phyloP scores from a whole-genome alignment of 2,329 filamentous ascomycete species.

The Aureobasidium subglaciale region DNA sequence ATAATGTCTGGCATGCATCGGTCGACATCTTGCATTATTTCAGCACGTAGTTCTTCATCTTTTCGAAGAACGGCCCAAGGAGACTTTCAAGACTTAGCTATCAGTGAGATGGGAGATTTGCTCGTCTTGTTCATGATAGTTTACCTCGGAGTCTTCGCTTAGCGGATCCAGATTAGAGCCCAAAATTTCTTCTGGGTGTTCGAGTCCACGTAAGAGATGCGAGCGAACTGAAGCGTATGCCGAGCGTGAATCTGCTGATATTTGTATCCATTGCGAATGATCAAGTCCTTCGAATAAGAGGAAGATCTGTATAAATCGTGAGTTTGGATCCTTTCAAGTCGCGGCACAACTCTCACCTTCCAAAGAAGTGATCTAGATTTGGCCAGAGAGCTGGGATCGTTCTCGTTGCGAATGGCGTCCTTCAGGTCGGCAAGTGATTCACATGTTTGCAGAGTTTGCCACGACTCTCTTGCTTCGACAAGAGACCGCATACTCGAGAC shows the following conservation, averaged over 20 bases:
- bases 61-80: constrained; percentile 82
- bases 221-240: constrained; percentile 66
- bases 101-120: constrained; percentile 30
- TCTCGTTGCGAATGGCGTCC: constrained; percentile 22
- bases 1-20: constrained; percentile 82
- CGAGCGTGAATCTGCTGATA: constrained; percentile 60
- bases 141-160: constrained; percentile 68
- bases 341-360: constrained; percentile 54
- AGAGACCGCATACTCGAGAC: constrained; percentile 26
- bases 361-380: constrained; percentile 70
- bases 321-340: background rate
- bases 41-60: constrained; percentile 75
- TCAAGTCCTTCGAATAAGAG: constrained; percentile 66
- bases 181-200: constrained; percentile 69
- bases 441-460: constrained; percentile 27
- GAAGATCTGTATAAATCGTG: constrained; percentile 54
- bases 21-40: constrained; percentile 92
- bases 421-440: constrained; percentile 25
- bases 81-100: constrained; percentile 57
- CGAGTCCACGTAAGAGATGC: constrained; percentile 73
- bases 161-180: constrained; percentile 72
- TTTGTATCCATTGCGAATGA: constrained; percentile 59
- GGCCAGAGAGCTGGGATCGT: constrained; percentile 16
- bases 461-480: constrained; percentile 25
- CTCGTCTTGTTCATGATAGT: constrained; percentile 17